Base-by-base conservation (phyloP, 2,329 filamentous ascomycete genomes). In the Emmonsiellopsis sp. region DNA sequence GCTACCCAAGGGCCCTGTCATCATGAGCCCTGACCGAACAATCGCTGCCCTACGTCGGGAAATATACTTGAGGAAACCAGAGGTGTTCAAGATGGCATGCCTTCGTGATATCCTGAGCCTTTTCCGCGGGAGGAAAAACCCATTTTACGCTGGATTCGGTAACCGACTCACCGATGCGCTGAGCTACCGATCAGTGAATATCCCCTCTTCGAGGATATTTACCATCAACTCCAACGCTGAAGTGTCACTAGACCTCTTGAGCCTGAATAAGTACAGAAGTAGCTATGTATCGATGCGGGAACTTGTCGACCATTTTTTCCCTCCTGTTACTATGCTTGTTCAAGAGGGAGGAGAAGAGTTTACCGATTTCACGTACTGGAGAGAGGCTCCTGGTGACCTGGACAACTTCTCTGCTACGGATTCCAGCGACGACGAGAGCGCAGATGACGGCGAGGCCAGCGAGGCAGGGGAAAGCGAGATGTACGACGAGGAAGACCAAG, bases 61-160 rank as follows among this genome's bases (percentile, higher is more conserved):
- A 68, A 83, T 98, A 5, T 98, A 98, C 67, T 78, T 98, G 30
- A 83, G 93, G 51, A 97, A 98, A 69, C 94, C 93, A 0, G 91
- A 98, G 66, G 89, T 98, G 7, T 98, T 98, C 81, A 98, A 98
- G 73, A 98, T 98, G 94, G 90, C 93, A 2, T 98, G 93, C 58
- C 75, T 98, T 16, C 84, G 93, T 41, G 93, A 98, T 68, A 97
- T 98, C 61, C 84, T 91, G 66, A 88, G 85, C 55, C 78, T 98
- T 0, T 98, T 96, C 65, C 85, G 83, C 2, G 78, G 82, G 0
- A 83, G 86, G 30, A 77, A 82, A 42, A 89, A 85, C 15, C 92
- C 93, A 0, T 98, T 98, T 66, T 97, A 95, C 64, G 94, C 94
- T 9, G 93, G 93, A 0, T 98, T 97, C 65, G 93, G 94, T 55